Evolutionary conservation across 108 stramenopile genomes (phyloP).

Genomic region (Nannochloropsis granulata): DNA sequence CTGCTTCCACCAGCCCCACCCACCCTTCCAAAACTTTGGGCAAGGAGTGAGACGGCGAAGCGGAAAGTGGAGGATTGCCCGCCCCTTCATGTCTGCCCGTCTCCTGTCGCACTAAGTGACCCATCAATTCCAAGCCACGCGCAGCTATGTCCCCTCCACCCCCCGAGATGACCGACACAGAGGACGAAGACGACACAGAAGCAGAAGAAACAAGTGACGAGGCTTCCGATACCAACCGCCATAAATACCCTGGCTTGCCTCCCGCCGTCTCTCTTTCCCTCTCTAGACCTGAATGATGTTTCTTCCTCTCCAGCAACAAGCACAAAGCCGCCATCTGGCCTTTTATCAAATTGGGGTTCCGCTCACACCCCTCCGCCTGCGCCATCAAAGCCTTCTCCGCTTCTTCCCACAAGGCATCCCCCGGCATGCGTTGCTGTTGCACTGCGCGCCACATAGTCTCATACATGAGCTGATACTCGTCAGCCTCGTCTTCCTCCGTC

Average conservation of each 20-base stretch:
- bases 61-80: not conserved
- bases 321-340: not conserved
- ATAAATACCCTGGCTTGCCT: not conserved
- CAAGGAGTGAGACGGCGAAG: too few species aligned
- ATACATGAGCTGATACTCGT: not conserved
- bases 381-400: not conserved
- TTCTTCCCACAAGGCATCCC: not conserved
- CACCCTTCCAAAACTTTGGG: not conserved
- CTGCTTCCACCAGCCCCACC: not conserved
- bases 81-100: not conserved
- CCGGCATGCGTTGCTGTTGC: not conserved
- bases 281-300: not conserved
- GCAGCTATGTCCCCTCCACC: not conserved
- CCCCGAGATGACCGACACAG: not conserved
- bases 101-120: not conserved
- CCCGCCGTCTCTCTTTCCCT: not conserved
- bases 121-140: not conserved
- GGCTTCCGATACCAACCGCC: not conserved
- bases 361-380: not conserved
- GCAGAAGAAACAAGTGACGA: not conserved
- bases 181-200: not conserved
- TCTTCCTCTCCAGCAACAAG: not conserved
- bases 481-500: not conserved
- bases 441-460: not conserved
- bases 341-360: not conserved